phyloP scores from a whole-genome alignment of 805 yeast genomes.

The Lachancea sp. region DNA sequence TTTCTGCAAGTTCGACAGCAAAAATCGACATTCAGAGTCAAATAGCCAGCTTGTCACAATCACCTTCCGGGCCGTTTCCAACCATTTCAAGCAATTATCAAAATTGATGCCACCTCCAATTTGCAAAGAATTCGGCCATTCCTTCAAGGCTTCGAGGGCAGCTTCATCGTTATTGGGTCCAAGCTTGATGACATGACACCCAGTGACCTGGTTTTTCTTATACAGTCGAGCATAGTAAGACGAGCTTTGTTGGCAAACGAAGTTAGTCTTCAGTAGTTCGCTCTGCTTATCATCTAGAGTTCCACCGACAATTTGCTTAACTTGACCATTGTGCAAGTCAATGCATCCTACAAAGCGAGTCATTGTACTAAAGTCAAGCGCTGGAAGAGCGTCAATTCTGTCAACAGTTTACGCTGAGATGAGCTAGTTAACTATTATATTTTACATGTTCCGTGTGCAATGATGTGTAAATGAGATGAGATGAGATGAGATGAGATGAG shows the following conservation, averaged over 20 bases:
- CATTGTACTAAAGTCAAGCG: conserved; percentile 38
- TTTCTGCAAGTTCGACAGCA: conserved; percentile 43
- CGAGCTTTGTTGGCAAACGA: conserved; percentile 69
- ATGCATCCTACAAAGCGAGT: conserved; percentile 90
- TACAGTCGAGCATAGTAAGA: conserved; percentile 71
- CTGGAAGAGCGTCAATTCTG: neutral
- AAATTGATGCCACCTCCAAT: conserved; percentile 89
- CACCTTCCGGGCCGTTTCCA: conserved; percentile 74
- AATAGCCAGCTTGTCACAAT: conserved; percentile 91
- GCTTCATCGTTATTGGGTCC: conserved; percentile 81
- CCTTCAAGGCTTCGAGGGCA: conserved; percentile 63
- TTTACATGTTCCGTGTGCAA: too few relatives aligned
- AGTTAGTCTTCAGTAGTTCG: conserved; percentile 57
- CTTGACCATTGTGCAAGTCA: conserved; percentile 91
- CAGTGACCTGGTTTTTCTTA: conserved; percentile 46
- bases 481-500: conserved; percentile 5
- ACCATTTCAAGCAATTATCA: conserved; percentile 71
- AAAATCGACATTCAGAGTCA: conserved; percentile 41
- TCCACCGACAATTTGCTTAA: conserved; percentile 96
- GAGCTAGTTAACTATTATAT: too few relatives aligned
- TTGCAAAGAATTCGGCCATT: conserved; percentile 73
- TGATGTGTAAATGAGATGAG: too few relatives aligned
- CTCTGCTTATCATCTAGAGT: conserved; percentile 58
- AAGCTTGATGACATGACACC: conserved; percentile 90
- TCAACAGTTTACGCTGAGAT: too few relatives aligned